Conservation (phyloP, 441 rosid genomes). For the Gossypium aridum region DNA sequence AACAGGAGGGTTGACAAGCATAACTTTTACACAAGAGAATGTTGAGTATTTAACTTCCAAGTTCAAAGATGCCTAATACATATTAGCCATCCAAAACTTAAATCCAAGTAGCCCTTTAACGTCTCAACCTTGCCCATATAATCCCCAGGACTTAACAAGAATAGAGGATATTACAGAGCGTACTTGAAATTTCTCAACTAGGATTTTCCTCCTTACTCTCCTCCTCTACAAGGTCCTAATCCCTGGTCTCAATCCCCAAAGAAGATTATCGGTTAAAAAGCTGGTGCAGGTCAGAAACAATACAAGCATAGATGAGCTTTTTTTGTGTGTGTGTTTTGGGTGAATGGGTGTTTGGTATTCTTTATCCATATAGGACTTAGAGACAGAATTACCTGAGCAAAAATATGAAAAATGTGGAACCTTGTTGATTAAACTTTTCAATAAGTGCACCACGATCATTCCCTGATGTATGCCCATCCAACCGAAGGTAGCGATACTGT, state of each 20-base stretch:
- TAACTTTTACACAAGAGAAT: neutral
- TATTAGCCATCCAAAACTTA: neutral
- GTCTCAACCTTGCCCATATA: neutral
- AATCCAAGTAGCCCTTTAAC: neutral
- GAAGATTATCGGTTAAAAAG: neutral
- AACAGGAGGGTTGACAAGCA: neutral
- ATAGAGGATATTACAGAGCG: neutral
- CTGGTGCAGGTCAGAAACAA: conserved; percentile 3
- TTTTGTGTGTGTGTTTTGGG: neutral
- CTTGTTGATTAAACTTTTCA: conserved; percentile 56
- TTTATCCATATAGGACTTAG: neutral
- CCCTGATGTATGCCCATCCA: conserved; percentile 95
- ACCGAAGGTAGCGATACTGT: conserved; percentile 75
- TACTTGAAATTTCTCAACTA: neutral
- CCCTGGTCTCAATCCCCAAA: neutral
- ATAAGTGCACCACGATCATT: conserved; percentile 89
- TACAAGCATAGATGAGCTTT: neutral
- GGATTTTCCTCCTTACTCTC: neutral
- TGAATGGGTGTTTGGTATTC: neutral
- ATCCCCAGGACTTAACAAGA: neutral
- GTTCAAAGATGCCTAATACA: neutral
- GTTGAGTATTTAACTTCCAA: neutral
- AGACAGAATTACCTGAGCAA: conserved; percentile 62
- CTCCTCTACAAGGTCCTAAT: neutral
- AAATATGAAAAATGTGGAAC: conserved; percentile 81